Base-by-base conservation (phyloP, 805 yeast genomes). In the Lipomyces spencermartinsiae region DNA sequence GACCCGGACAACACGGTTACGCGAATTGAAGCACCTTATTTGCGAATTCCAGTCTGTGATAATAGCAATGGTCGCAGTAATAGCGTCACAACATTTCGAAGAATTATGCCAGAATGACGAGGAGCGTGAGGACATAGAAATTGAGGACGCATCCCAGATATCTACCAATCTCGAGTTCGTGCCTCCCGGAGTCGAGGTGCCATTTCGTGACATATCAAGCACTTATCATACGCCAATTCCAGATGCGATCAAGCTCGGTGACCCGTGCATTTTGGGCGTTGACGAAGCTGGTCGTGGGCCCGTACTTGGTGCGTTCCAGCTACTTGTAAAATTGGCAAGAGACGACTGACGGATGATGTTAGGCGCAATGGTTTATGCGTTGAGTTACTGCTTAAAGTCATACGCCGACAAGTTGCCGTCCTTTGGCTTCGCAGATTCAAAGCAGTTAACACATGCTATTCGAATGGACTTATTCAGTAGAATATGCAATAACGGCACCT, bases 221-320 rank as follows among this genome's bases (percentile, higher is more conserved):
- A 68, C 71, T 10, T 65, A 65, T 55, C 73, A 65, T 35, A 61
- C 72, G 31, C 61, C 69, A 6, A 55, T 71, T 46, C 70, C 73
- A 6, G n/a, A n/a, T n/a, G 53, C 60, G 6, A 49, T 71, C 25
- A n/a, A 55, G 16, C 58, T 34, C 3, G 49, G 33, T 4, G 73
- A 59, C 12, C 73, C 74, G 7, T 79, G 78, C 19, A 83, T 88
- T 8, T 78, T 95, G 10, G 99, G 99, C 0, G 97, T 95, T 0
- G 99, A 95, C 78, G 99, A 95, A 77, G 99, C 99, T 0, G 99
- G 99, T 0, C 84, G 99, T 72, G 99, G 99, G 0, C 99, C 99
- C 0, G 98, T 96, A 0, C 75, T 96, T 54, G 99, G 99, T 0
- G 62, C 10, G 65, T 33, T 9, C 10, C 7, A 16, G 19, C 2